Percentiles rank a stretch among this genome's conserved stretches.
phyloP scores from a whole-genome alignment of 805 yeast genomes.

The Wickerhamiella qilinensis region DNA sequence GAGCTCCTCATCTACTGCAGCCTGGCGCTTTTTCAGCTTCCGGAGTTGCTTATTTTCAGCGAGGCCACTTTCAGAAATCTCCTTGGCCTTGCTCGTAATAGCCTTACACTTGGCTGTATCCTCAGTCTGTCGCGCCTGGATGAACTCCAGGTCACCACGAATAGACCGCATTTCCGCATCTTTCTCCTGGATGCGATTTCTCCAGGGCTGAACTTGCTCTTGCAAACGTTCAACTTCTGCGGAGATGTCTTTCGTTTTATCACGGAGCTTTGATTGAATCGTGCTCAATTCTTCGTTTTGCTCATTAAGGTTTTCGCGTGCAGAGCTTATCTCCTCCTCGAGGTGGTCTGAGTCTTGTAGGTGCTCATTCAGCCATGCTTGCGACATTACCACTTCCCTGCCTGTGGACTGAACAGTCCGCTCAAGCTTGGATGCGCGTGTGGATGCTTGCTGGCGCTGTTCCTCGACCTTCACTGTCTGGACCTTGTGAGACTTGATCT shows the following conservation, averaged over 20 bases:
- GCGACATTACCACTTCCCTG: constrained; percentile 26
- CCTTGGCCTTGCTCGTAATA: constrained; percentile 36
- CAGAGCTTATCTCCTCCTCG: constrained; percentile 24
- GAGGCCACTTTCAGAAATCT: constrained; percentile 16
- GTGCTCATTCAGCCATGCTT: constrained; percentile 25
- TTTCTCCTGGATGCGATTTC: constrained; percentile 44
- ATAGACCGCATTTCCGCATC: constrained; percentile 51
- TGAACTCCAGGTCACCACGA: constrained; percentile 45
- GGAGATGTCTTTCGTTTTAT: constrained; percentile 55
- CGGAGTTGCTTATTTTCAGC: constrained; percentile 27
- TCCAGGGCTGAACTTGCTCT: constrained; percentile 69
- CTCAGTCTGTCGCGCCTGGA: constrained; percentile 33
- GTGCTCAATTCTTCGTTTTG: constrained; percentile 47
- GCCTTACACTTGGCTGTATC: constrained; percentile 29
- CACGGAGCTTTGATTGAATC: constrained; percentile 49
- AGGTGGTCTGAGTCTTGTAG: constrained; percentile 31
- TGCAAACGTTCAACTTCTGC: constrained; percentile 49
- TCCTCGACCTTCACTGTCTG: constrained; percentile 22
- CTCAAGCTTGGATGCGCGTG: constrained; percentile 33
- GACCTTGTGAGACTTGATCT: constrained; percentile 17
- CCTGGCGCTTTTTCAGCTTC: constrained; percentile 33
- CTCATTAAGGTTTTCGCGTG: constrained; percentile 6
- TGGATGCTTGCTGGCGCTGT: constrained; percentile 1
- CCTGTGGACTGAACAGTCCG: constrained; percentile 38
- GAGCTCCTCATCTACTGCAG: constrained; percentile 23